These are phyloP conservation scores for Epichloe bromicola DNA, from an alignment of 2,329 filamentous ascomycete genomes.

Conservation along the genomic window DNA sequence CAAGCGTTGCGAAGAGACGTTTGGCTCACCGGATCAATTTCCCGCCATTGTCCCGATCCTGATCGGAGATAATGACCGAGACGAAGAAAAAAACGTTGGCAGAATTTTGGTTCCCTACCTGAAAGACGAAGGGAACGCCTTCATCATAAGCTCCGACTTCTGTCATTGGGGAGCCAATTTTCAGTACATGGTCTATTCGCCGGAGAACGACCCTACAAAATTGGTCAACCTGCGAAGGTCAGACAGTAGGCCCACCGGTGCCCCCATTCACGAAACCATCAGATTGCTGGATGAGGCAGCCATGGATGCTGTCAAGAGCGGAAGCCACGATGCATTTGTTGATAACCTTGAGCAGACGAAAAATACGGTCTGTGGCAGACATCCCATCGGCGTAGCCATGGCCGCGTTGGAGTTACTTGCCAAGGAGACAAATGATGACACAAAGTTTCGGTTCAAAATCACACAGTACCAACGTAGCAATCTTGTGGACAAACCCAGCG, in stretches of 20 bases:
- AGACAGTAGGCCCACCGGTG: conserved; percentile 22
- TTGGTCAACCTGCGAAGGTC: conserved; percentile 24
- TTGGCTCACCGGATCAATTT: conserved; percentile 39
- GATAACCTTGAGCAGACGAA: conserved; percentile 55
- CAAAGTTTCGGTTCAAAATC: conserved; percentile 56
- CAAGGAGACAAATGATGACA: conserved; percentile 23
- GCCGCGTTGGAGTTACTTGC: conserved; percentile 62
- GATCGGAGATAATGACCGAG: conserved; percentile 56
- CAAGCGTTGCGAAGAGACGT: conserved; percentile 49
- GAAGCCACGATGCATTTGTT: conserved; percentile 57
- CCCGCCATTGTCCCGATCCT: conserved; percentile 76
- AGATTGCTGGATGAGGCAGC: conserved; percentile 64
- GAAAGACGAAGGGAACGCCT: conserved; percentile 59
- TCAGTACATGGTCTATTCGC: conserved; percentile 62
- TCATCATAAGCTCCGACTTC: conserved; percentile 89
- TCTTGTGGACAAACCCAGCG: conserved; percentile 49
- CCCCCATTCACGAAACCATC: conserved; percentile 73
- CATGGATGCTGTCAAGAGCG: conserved; percentile 74
- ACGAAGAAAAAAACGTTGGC: conserved; percentile 57
- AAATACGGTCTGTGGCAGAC: conserved; percentile 89
- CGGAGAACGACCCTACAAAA: conserved; percentile 24
- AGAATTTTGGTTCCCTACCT: conserved; percentile 65
- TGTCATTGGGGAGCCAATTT: conserved; percentile 90
- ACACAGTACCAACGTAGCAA: conserved; percentile 80
- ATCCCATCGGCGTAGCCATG: conserved; percentile 90